Base-by-base conservation (phyloP, 2,329 filamentous ascomycete species). In the Phyllosticta ampelicida region DNA sequence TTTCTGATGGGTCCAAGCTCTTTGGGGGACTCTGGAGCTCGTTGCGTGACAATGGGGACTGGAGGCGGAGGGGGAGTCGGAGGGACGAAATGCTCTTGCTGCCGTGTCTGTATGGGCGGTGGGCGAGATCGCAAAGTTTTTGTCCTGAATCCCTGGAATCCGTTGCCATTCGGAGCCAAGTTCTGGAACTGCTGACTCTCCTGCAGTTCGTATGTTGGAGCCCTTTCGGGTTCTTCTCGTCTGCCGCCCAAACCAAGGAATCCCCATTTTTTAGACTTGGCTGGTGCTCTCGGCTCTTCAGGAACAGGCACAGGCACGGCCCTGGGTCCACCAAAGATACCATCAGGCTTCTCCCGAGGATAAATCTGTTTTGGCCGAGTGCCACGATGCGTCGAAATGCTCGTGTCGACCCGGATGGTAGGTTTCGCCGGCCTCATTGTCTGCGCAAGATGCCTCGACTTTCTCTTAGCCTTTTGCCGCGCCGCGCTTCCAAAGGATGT, bases 361-460 rank as follows among this genome's bases (percentile, higher is more conserved):
- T 71, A 72, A 11, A 75, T 67, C 70, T 77, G 68, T 67, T 77
- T 63, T 68, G 80, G 67, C 76, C 76, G 61, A 70, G 74, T 61
- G 52, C 66, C 73, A 63, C 64, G 65, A 55, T 75, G 73, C 48
- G 69, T 67, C 29, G 82, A 75, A 75, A 89, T 85, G 66, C 85
- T 85, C 1, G 87, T 90, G 62, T 89, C 83, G 19, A 90, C 69
- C 62, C 77, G 85, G 66, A 88, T 87, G 11, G 84, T 84, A 9
- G 80, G 81, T 57, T 53, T 44, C n/a, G 51, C 21, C 5, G 36
- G 36, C 19, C 70, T 79, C 77, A 58, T 78, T 76, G 68, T 85
- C 82, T 66, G 84, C 77, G 20, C 78, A 77, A 67, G 54, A 9
- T 48, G 60, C 65, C 81, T 82, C 65, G 86, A 83, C 55, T 83